Evolutionary conservation across 116 monocot genomes (phyloP).

Genomic region (Posidonia oceanica): DNA sequence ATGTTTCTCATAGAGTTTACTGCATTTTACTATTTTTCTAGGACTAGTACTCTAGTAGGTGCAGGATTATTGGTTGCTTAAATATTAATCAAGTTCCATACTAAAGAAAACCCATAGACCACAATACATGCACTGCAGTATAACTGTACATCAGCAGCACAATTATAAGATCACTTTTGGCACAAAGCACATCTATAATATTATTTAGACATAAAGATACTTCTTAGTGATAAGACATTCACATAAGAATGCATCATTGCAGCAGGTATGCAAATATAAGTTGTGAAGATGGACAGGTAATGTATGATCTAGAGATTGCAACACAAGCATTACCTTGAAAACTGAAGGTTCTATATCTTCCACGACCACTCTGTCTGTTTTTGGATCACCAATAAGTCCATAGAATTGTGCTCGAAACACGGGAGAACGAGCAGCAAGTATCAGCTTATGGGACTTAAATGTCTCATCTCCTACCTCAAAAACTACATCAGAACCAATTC

Average conservation of each 20-base stretch:
- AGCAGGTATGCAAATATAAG: not conserved
- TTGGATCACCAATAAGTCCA: conserved; percentile 42
- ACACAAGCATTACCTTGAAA: conserved; percentile 28
- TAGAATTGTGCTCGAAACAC: conserved; percentile 50
- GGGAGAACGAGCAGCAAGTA: conserved; percentile 47
- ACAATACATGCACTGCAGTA: too few species aligned
- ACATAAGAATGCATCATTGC: not conserved
- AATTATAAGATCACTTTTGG: too few species aligned
- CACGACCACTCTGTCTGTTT: conserved; percentile 29
- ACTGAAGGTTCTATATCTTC: conserved; percentile 38
- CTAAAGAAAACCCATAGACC: too few species aligned
- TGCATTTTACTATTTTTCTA: too few species aligned
- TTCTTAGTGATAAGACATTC: too few species aligned
- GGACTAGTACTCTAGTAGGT: too few species aligned
- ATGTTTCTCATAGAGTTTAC: too few species aligned
- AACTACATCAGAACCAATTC: conserved; percentile 26
- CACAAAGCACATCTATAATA: too few species aligned
- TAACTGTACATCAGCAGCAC: too few species aligned
- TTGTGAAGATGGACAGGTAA: not conserved
- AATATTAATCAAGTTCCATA: too few species aligned
- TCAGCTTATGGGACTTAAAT: conserved; percentile 36
- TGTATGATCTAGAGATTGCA: not conserved
- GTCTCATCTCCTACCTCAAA: conserved; percentile 40
- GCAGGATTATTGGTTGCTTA: too few species aligned
- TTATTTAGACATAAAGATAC: too few species aligned